Evolutionary conservation across 1,284 basidiomycete genomes (phyloP).

Genomic region (Trichosporon asahii): DNA sequence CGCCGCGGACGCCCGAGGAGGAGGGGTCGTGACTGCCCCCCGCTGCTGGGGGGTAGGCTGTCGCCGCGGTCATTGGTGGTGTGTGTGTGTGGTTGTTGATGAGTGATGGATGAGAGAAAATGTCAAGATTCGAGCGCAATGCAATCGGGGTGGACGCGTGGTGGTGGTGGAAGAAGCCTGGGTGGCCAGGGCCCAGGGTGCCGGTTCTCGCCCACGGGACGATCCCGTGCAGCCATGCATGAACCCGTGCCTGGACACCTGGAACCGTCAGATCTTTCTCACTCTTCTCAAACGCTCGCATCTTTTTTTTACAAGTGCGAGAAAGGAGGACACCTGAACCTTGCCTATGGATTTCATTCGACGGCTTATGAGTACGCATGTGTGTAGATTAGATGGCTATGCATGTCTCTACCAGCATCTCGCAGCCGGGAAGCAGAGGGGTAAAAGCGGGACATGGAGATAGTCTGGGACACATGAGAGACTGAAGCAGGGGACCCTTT

Average conservation of each 20-base stretch:
- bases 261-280: background rate
- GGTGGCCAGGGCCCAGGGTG: too few relatives aligned
- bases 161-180: too few relatives aligned
- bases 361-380: background rate
- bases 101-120: background rate
- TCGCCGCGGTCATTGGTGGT: slow-evolving; percentile 8
- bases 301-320: too few relatives aligned
- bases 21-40: slow-evolving; percentile 1
- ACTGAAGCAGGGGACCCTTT: background rate
- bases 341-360: background rate
- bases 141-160: background rate
- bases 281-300: too few relatives aligned
- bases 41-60: background rate
- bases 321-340: background rate
- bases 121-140: background rate
- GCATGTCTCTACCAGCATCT: background rate
- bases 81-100: slow-evolving; percentile 1
- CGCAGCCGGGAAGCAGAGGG: too few relatives aligned
- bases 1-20: slow-evolving; percentile 3
- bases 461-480: background rate
- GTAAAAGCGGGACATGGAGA: too few relatives aligned
- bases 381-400: background rate
- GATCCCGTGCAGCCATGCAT: background rate
- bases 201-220: background rate
- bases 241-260: background rate